Base-by-base conservation (phyloP, 2,329 filamentous ascomycete genomes). In the Sclerotinia nivalis region DNA sequence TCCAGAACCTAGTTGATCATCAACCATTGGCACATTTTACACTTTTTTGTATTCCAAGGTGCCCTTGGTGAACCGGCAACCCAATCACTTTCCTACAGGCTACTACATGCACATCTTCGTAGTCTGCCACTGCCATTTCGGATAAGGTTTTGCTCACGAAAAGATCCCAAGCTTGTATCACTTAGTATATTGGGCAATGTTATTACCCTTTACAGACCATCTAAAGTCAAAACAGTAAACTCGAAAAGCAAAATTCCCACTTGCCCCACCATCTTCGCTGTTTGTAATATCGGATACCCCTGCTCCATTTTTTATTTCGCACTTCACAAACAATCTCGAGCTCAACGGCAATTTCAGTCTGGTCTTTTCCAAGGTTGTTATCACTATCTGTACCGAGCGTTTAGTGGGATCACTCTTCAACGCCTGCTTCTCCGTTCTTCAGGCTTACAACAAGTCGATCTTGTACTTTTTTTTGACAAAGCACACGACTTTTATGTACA, bases 61-160 rank as follows among this genome's bases (percentile, higher is more conserved):
- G 71, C 68, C 28, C 58, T 52, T 54, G 37, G 49, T 61, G 58
- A 55, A 37, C 70, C 68, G 66, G 70, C 70, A 69, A 71, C 59
- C 69, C 66, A 69, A 69, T 66, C 68, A 67, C 31, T 45, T 69
- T 54, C 52, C 68, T 72, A 43, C 40, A 43, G 13, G 40, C 40
- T 43, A 66, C 71, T 69, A 71, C 71, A 70, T 70, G 68, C 71
- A 71, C 50, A 71, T 72, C 56, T 71, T 66, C 71, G 71, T 70
- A 72, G 70, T 69, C 72, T 76, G 73, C 72, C 74, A 74, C 75
- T 75, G 71, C 66, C 66, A 76, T 75, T 70, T 75, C 72, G 74
- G 73, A 74, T 58, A 56, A 69, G 73, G 70, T 6, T 69, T 71
- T 70, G 64, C 72, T 65, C n/a, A 56, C 10, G n/a, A 56, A 50